Percentiles rank a stretch among this genome's conserved stretches.
Evolutionary conservation across 177 flowering plant species (phyloP).

Genomic region (Vitis hybrid): DNA sequence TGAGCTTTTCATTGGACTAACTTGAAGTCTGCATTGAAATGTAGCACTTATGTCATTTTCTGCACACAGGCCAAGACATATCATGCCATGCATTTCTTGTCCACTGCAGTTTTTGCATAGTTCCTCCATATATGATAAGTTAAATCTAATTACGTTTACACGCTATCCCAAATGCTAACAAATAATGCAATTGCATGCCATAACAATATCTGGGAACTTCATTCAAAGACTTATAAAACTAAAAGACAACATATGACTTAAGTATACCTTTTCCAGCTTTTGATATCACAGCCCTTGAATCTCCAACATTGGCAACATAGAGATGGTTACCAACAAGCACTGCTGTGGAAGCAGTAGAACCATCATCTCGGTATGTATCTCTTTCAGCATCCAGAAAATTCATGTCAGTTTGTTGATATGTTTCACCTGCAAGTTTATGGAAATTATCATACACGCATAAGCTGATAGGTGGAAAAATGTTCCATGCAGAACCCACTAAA

Average conservation of each 20-base stretch:
- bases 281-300: conserved; percentile 86
- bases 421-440: conserved; percentile 62
- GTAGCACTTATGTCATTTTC: neutral
- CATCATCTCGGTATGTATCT: conserved; percentile 90
- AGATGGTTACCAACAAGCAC: conserved; percentile 84
- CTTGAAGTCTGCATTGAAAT: no score
- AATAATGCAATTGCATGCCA: neutral
- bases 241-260: neutral
- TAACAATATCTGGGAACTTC: neutral
- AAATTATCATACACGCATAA: conserved; percentile 8
- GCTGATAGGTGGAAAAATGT: neutral
- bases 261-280: conserved; percentile 81
- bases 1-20: no score
- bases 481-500: conserved; percentile 13
- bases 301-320: conserved; percentile 99
- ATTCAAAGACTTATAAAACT: neutral
- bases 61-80: neutral
- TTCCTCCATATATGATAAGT: no score
- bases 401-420: conserved; percentile 75
- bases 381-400: conserved; percentile 85
- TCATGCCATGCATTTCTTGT: neutral
- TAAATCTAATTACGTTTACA: no score
- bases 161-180: no score
- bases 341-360: conserved; percentile 98
- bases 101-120: neutral